phyloP scores from a whole-genome alignment of 2,329 filamentous ascomycete species.

The Neonectria neomacrospora region DNA sequence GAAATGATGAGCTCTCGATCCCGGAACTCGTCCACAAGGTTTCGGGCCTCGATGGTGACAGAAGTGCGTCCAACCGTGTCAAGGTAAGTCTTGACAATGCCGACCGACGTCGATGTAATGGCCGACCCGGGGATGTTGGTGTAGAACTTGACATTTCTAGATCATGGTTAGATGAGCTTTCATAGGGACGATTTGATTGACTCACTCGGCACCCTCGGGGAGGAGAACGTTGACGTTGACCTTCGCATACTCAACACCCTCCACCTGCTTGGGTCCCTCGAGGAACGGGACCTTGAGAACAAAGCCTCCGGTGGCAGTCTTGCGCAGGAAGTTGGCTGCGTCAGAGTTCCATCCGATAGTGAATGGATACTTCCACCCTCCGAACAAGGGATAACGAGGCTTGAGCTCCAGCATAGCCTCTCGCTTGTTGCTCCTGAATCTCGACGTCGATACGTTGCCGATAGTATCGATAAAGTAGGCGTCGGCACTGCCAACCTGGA shows the following conservation, averaged over 20 bases:
- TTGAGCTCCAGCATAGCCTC: constrained; percentile 90
- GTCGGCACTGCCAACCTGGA: constrained; percentile 82
- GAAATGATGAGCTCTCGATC: constrained; percentile 86
- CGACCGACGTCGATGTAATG: constrained; percentile 68
- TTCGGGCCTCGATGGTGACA: constrained; percentile 81
- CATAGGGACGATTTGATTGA: constrained; percentile 34
- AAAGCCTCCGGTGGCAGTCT: constrained; percentile 74
- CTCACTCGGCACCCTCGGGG: constrained; percentile 89
- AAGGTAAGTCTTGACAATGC: constrained; percentile 87
- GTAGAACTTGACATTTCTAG: constrained; percentile 81
- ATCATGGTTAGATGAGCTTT: constrained; percentile 50
- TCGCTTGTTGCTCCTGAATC: constrained; percentile 80
- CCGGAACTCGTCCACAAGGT: constrained; percentile 90
- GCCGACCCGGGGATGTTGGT: constrained; percentile 75
- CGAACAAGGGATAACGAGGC: constrained; percentile 95
- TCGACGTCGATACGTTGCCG: constrained; percentile 94
- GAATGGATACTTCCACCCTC: constrained; percentile 98
- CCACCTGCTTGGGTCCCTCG: constrained; percentile 86
- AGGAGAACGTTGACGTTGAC: constrained; percentile 85
- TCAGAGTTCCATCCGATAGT: constrained; percentile 95
- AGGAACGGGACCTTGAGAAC: constrained; percentile 92
- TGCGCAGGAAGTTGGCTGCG: constrained; percentile 79
- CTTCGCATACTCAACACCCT: constrained; percentile 87
- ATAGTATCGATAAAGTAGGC: constrained; percentile 97
- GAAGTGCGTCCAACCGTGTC: constrained; percentile 91